phyloP scores from a whole-genome alignment of 2,329 filamentous ascomycete genomes.

The Penicillium sp. region DNA sequence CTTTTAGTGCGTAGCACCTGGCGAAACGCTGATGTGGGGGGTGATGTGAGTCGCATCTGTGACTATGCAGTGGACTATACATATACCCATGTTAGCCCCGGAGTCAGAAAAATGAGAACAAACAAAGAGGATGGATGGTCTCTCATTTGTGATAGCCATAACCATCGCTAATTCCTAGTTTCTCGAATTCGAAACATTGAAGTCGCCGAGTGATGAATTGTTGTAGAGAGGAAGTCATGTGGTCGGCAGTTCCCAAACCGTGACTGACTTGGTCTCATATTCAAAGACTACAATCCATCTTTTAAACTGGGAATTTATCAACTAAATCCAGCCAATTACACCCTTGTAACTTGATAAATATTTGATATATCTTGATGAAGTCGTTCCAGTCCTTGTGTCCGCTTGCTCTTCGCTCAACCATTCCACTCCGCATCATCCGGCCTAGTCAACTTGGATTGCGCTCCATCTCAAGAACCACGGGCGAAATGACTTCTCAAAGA shows the following conservation, averaged over 20 bases:
- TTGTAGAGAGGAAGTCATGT: constrained; percentile 17
- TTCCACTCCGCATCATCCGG: constrained; percentile 5
- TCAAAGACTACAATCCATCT: background rate
- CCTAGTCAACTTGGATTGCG: constrained; percentile 1
- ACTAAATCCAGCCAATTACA: background rate
- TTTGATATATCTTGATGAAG: constrained; percentile 1
- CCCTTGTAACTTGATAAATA: background rate
- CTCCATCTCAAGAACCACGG: constrained; percentile 2
- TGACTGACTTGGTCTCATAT: background rate
- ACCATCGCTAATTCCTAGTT: background rate
- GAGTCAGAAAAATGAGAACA: background rate
- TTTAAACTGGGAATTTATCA: background rate
- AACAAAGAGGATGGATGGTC: background rate
- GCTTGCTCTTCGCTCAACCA: background rate
- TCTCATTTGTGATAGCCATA: background rate
- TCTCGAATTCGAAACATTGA: background rate
- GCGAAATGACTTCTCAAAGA: constrained; percentile 31
- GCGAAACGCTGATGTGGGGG: constrained; percentile 19
- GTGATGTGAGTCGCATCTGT: constrained; percentile 7
- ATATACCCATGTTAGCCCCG: constrained; percentile 3
- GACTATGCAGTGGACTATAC: constrained; percentile 4
- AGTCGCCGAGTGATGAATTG: background rate
- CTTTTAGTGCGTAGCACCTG: constrained; percentile 4
- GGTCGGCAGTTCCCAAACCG: constrained; percentile 1
- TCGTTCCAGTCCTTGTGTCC: background rate